A percentile compares a stretch with the other conserved stretches of the same genome.
phyloP scores from a whole-genome alignment of 371 early-diverging fungal genomes.

The Mucor plumbeus region DNA sequence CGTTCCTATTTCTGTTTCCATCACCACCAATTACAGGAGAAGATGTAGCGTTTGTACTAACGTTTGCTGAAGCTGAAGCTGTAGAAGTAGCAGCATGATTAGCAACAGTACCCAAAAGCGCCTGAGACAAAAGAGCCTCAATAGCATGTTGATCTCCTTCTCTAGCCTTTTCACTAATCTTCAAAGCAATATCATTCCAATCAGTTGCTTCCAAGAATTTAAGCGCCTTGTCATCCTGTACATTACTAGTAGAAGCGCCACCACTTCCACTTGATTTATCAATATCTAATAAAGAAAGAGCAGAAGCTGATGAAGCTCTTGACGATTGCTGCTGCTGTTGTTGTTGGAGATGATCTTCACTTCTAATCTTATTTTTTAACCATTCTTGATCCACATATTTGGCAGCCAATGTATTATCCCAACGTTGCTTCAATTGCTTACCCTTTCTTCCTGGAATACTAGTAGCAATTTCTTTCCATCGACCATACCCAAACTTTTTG shows the following conservation, averaged over 20 bases:
- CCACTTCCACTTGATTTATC: neutral
- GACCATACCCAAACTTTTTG: conserved; percentile 49
- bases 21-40: conserved; percentile 1
- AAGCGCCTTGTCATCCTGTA: conserved; percentile 18
- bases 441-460: conserved; percentile 49
- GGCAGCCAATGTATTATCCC: conserved; percentile 50
- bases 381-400: conserved; percentile 53
- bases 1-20: neutral
- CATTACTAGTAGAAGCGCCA: neutral
- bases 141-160: conserved; percentile 50
- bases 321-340: neutral
- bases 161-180: conserved; percentile 51
- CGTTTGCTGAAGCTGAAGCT: conserved; percentile 8
- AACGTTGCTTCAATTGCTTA: conserved; percentile 53
- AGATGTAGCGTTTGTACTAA: conserved; percentile 9
- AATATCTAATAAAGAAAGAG: neutral
- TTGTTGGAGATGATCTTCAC: conserved; percentile 15
- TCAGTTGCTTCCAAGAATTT: conserved; percentile 39
- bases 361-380: conserved; percentile 39
- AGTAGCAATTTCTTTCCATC: conserved; percentile 52
- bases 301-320: neutral
- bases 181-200: conserved; percentile 46
- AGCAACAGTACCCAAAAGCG: conserved; percentile 30
- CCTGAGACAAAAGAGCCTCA: conserved; percentile 50
- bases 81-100: conserved; percentile 15